A percentile compares a stretch with the other conserved stretches of the same genome.
Conservation (phyloP, 805 yeast species). For the Zygosaccharomyces bisporus region DNA sequence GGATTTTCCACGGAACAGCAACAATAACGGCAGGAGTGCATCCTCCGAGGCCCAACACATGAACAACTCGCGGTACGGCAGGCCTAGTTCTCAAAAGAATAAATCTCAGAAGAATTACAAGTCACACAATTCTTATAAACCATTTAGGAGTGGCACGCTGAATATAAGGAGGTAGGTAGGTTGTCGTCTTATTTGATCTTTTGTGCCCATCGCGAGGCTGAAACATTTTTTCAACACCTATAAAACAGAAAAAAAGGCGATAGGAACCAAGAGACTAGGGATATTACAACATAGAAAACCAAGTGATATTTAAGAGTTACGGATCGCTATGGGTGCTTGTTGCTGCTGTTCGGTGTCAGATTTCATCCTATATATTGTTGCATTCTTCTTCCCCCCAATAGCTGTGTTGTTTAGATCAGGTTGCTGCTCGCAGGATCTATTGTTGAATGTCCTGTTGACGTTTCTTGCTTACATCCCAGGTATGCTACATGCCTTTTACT, state of each 20-base stretch:
- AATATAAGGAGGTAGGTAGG: constrained; percentile 7
- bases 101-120: constrained; percentile 12
- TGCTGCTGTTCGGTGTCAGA: constrained; percentile 41
- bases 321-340: constrained; percentile 20
- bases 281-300: no score
- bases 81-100: constrained; percentile 9
- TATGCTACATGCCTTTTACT: constrained; percentile 56
- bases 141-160: constrained; percentile 26
- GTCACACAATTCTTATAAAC: constrained; percentile 23
- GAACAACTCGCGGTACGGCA: constrained; percentile 25
- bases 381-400: constrained; percentile 68
- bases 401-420: constrained; percentile 70
- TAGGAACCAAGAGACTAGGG: not conserved
- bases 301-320: no score
- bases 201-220: constrained; percentile 8
- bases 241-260: no score
- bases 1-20: constrained; percentile 30
- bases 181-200: not conserved
- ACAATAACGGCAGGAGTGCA: constrained; percentile 11
- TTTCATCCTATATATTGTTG: constrained; percentile 53
- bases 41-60: constrained; percentile 12
- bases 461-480: constrained; percentile 76
- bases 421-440: constrained; percentile 48
- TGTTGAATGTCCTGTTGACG: constrained; percentile 62
- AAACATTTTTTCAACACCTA: not conserved